These are phyloP conservation scores for Chrysoporthe puriensis DNA, from an alignment of 2,329 filamentous ascomycete genomes.

Conservation along the genomic window DNA sequence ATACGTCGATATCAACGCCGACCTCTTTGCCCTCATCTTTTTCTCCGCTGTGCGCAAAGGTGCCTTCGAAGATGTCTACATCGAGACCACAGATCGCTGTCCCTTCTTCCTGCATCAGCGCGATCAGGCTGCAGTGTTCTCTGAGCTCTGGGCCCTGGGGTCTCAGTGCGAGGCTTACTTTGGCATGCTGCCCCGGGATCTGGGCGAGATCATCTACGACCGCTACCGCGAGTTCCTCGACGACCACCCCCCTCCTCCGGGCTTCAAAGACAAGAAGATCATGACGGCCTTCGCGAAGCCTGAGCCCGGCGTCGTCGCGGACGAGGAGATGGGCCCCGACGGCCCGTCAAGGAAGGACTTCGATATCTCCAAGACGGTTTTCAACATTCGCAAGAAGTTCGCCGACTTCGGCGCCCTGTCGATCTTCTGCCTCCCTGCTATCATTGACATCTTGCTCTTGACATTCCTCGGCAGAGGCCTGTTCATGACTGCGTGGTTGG, in stretches of 20 bases:
- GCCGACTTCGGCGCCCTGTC: slow-evolving; percentile 59
- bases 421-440: slow-evolving; percentile 65
- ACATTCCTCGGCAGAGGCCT: slow-evolving; percentile 63
- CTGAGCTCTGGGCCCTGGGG: slow-evolving; percentile 65
- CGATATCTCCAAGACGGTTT: slow-evolving; percentile 27
- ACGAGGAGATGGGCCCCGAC: slow-evolving; percentile 28
- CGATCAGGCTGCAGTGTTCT: slow-evolving; percentile 66
- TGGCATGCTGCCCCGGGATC: slow-evolving; percentile 53
- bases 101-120: slow-evolving; percentile 63
- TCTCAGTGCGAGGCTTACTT: slow-evolving; percentile 67
- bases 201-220: slow-evolving; percentile 48
- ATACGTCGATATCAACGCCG: slow-evolving; percentile 49
- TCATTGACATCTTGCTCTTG: slow-evolving; percentile 63
- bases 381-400: slow-evolving; percentile 34
- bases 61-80: slow-evolving; percentile 65
- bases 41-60: slow-evolving; percentile 60
- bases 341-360: slow-evolving; percentile 30
- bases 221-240: slow-evolving; percentile 37
- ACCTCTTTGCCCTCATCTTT: slow-evolving; percentile 59
- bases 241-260: slow-evolving; percentile 34
- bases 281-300: slow-evolving; percentile 42
- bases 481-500: slow-evolving; percentile 63
- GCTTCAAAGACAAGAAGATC: slow-evolving; percentile 35
- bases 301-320: slow-evolving; percentile 28
- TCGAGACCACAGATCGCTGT: slow-evolving; percentile 65